Evolutionary conservation across 768 basidiomycete species (phyloP), one percentile per base, ranked within the genome.

Genomic region (Leccinum barrowsii): DNA sequence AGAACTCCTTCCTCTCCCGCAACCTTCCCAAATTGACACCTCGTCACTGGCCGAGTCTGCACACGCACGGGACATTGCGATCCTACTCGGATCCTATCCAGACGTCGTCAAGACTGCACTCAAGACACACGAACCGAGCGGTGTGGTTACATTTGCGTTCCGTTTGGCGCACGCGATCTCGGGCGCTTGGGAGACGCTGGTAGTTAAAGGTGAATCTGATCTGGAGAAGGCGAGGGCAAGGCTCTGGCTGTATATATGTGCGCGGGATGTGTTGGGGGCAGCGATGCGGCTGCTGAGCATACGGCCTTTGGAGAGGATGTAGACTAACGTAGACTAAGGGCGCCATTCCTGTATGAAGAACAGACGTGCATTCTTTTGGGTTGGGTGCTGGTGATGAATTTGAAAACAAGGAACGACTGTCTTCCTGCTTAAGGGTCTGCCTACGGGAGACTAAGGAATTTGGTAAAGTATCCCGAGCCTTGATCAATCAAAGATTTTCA

Each of bases 231-330:
- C 93, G 2, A 74, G 81, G 60, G 96, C 95, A 11, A 80, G 92
- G 68, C 76, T 98, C 79, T 96, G 87, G 83, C 70, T 98, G 72
- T 99, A 92, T 73, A 77, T 93, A 63, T 85, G 83, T 67, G 92
- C 95, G 49, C 81, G 90, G 75, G 91, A 96, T 67, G 95, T 97
- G n/a, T 77, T 99, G 61, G 89, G 80, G 5, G 84, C 84, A 51
- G 88, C 90, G 47, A 89, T 99, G 90, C 80, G 86, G 69, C 70
- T 98, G 74, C 72, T 99, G 67, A 96, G 90, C 64, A 82, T 98
- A 64, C 82, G 86, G 50, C 96, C 96, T 8, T 76, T 99, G 55
- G 93, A 97, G 76, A 79, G 93, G 72, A 98, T 98, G 96, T 98
- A 77, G 50, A 56, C 35, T 47, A 47, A 17, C 37, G 17, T 17